Evolutionary conservation across 2,329 filamentous ascomycete species (phyloP).

Genomic region (Alternaria consortialis): DNA sequence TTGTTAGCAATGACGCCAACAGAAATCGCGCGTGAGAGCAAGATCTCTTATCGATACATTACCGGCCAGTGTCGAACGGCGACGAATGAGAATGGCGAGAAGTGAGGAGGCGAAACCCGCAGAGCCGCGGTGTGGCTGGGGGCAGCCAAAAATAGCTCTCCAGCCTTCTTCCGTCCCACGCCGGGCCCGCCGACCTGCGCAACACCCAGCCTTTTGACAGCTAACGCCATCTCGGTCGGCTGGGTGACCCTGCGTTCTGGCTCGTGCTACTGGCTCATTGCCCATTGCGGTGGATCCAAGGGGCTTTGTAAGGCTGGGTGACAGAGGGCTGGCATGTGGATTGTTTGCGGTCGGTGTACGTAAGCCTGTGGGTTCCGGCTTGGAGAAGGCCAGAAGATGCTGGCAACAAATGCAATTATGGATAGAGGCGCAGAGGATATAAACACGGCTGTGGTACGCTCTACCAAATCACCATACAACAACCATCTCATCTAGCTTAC

Average conservation of each 20-base stretch:
- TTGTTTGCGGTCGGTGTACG: constrained; percentile 20
- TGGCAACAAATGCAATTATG: not conserved
- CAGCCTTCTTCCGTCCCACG: constrained; percentile 5
- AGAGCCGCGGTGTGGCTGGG: constrained; percentile 19
- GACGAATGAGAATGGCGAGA: constrained; percentile 3
- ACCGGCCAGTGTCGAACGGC: not conserved
- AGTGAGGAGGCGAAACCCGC: constrained; percentile 4
- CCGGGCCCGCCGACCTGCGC: constrained; percentile 6
- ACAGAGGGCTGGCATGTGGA: constrained; percentile 19
- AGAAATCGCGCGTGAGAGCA: not conserved
- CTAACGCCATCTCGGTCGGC: constrained; percentile 3
- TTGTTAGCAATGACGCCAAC: not conserved
- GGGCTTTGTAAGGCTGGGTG: constrained; percentile 14
- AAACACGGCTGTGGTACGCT: constrained; percentile 7
- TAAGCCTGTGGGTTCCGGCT: constrained; percentile 15
- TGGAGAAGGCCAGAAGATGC: constrained; percentile 11
- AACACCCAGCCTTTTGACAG: constrained; percentile 9
- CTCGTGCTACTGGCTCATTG: constrained; percentile 11
- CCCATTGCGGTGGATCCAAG: constrained; percentile 9
- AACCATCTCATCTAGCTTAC: constrained; percentile 1
- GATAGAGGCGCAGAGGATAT: constrained; percentile 13
- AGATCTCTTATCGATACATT: constrained; percentile 1
- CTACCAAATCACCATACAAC: constrained; percentile 1
- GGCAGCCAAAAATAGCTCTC: constrained; percentile 13
- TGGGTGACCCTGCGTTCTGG: constrained; percentile 1